phyloP scores from a whole-genome alignment of 805 yeast genomes.

The Lipomyces starkeyi region DNA sequence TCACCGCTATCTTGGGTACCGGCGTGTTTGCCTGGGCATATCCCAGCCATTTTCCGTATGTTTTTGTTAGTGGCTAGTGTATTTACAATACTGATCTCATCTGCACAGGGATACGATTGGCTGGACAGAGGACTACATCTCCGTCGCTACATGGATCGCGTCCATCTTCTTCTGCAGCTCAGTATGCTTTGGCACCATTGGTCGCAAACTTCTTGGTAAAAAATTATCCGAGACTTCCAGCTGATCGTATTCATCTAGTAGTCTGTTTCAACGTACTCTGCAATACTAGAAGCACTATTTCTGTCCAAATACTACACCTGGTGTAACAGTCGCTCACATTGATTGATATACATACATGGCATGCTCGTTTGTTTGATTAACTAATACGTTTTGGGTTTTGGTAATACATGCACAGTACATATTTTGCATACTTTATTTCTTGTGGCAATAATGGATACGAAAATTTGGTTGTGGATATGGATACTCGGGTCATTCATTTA shows the following conservation, averaged over 20 bases:
- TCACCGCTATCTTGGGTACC: slow-evolving; percentile 45
- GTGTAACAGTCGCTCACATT: not conserved
- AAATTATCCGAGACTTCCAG: not conserved
- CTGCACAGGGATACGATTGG: slow-evolving; percentile 35
- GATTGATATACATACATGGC: not conserved
- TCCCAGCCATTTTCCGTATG: slow-evolving; percentile 37
- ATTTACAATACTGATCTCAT: slow-evolving; percentile 20
- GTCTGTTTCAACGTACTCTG: not conserved
- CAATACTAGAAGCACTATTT: not conserved
- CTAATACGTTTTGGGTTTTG: not conserved
- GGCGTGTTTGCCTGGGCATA: slow-evolving; percentile 40
- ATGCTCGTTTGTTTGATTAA: not conserved
- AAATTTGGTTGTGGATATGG: not conserved
- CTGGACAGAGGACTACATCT: slow-evolving; percentile 40
- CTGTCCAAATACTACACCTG: not conserved
- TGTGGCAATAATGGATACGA: not conserved
- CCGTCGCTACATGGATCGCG: slow-evolving; percentile 45
- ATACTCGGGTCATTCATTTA: not conserved
- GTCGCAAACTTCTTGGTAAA: slow-evolving; percentile 44
- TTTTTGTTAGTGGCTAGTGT: not conserved
- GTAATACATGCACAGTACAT: not conserved
- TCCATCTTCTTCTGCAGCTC: slow-evolving; percentile 46
- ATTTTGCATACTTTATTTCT: not conserved
- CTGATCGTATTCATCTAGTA: not conserved
- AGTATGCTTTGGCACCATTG: slow-evolving; percentile 49